Percentiles rank a stretch among this genome's conserved stretches.
Conservation (phyloP, 306 rosid species). For the Gastrolobium villosum region DNA sequence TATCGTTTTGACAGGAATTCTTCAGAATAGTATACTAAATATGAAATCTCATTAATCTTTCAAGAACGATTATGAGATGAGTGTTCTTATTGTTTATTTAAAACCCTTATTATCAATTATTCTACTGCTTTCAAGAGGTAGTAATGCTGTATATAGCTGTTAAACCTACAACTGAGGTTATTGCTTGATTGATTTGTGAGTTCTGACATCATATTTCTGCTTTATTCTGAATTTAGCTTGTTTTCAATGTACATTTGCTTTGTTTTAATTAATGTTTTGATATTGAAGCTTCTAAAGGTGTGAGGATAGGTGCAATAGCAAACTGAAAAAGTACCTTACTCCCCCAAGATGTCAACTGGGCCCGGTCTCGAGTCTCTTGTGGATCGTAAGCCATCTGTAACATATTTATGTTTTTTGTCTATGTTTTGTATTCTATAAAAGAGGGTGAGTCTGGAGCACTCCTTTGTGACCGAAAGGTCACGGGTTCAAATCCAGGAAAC, state of each 20-base stretch:
- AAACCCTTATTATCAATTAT: too few species aligned
- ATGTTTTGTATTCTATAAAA: background rate
- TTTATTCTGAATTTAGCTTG: background rate
- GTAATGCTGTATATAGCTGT: too few species aligned
- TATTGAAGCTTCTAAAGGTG: background rate
- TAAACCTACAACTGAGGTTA: background rate
- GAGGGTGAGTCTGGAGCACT: too few species aligned
- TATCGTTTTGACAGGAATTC: too few species aligned
- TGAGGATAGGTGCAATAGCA: background rate
- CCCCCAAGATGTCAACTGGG: slow-evolving; percentile 54
- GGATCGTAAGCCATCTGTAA: slow-evolving; percentile 55
- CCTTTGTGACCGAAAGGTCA: too few species aligned
- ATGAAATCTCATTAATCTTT: too few species aligned
- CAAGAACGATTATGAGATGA: too few species aligned
- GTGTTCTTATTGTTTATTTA: too few species aligned
- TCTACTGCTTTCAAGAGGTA: too few species aligned
- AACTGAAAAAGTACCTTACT: background rate
- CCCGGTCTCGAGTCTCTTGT: slow-evolving; percentile 68
- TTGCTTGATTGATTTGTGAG: slow-evolving; percentile 1
- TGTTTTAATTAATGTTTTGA: slow-evolving; percentile 14
- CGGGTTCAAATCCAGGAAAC: too few species aligned
- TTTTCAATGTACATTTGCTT: background rate
- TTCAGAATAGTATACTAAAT: too few species aligned
- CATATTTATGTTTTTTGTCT: background rate
- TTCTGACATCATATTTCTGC: background rate